Base-by-base conservation (phyloP, 2,329 filamentous ascomycete species). In the Fusarium acutatum region DNA sequence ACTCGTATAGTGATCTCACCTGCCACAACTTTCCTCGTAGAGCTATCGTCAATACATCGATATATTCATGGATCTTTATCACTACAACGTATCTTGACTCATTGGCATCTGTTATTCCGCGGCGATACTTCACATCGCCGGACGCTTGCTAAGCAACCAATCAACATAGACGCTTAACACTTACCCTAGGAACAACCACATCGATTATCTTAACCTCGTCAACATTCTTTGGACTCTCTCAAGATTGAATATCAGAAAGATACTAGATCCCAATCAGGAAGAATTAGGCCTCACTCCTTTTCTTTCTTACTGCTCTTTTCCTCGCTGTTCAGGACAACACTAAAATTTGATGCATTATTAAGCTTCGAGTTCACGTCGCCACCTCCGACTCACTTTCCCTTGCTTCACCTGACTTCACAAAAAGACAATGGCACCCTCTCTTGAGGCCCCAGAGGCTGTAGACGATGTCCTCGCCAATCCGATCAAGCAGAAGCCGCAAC, bases 381-480 rank as follows among this genome's bases (percentile, higher is more conserved):
- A 77, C 74, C n/a, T 35, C 46, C 46, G 24, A 58, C 52, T 67
- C 43, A 50, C 37, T 37, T 24, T 43, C 24, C 17, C 30, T 40
- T 64, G 34, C 14, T 49, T 60, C 32, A 41, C 54, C 28, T 57
- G 18, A 49, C n/a, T 41, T n/a, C 59, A 60, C 56, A 61, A 38
- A 40, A 34, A 28, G 50, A 56, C 30, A 65, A 97, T 97, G 94
- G 92, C 94, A 60, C 94, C 94, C 24, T 94, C 93, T 30, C 85
- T 97, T 49, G 93, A 97, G 84, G 90, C 92, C 77, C 88, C 92
- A 56, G 88, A 89, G 60, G 81, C 88, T 43, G 86, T 91, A 58
- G 87, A 91, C 71, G 91, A 94, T 66, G 92, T 95, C 71, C 86
- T 97, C 75, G 86, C 90, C 75, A 92, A 94, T 79, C 93, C 94